phyloP scores from a whole-genome alignment of 2,329 filamentous ascomycete genomes.

The Xylariaceae sp. region DNA sequence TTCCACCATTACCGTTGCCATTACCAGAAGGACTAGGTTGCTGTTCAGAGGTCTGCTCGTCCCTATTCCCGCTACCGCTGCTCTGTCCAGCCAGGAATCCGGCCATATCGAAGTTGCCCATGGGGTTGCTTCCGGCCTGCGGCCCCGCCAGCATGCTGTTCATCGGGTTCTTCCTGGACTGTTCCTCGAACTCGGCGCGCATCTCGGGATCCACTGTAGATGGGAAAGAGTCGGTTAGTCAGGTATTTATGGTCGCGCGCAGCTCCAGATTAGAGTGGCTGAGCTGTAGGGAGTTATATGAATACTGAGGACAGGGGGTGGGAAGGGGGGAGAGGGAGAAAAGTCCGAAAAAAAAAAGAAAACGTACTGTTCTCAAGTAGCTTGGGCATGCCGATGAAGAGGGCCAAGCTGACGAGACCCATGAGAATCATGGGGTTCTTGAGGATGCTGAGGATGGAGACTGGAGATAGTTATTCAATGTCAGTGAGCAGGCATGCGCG shows the following conservation, averaged over 20 bases:
- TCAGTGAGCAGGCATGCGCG: too few species aligned
- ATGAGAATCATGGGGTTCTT: slow-evolving; percentile 98
- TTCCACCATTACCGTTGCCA: slow-evolving; percentile 28
- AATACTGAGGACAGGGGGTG: neutral
- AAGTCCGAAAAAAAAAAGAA: slow-evolving; percentile 2
- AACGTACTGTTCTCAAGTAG: slow-evolving; percentile 88
- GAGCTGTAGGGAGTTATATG: neutral
- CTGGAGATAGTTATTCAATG: too few species aligned
- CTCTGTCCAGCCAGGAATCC: slow-evolving; percentile 55
- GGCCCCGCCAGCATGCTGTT: slow-evolving; percentile 15
- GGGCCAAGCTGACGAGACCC: slow-evolving; percentile 71
- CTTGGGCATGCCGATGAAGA: slow-evolving; percentile 92
- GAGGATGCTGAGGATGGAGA: slow-evolving; percentile 74
- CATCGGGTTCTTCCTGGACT: slow-evolving; percentile 67
- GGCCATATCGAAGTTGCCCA: slow-evolving; percentile 57
- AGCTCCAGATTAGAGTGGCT: neutral
- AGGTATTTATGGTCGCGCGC: neutral
- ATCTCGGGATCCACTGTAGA: slow-evolving; percentile 89
- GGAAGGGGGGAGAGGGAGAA: neutral
- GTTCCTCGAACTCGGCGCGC: slow-evolving; percentile 85
- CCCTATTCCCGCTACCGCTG: slow-evolving; percentile 35
- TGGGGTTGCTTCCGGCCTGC: slow-evolving; percentile 36
- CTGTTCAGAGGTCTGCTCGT: slow-evolving; percentile 24
- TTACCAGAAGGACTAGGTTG: slow-evolving; percentile 17
- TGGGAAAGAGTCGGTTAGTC: neutral